Conservation (phyloP, 306 rosid species). For the Leucaena leucocephala region DNA sequence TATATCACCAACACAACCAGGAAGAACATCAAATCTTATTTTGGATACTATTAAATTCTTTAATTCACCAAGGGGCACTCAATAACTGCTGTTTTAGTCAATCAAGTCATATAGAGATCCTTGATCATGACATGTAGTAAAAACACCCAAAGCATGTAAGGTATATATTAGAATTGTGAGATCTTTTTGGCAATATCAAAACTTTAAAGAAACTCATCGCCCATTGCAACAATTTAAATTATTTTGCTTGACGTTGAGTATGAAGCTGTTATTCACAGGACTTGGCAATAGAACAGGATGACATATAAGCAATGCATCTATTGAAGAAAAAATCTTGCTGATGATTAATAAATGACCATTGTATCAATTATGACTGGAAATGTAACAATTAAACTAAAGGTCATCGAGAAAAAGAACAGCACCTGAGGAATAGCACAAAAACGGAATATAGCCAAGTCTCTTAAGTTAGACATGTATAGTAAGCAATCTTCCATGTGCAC, state of each 20-base stretch:
- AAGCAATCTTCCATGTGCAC: slow-evolving; percentile 77
- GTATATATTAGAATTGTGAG: slow-evolving; percentile 5
- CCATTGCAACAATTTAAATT: slow-evolving; percentile 10
- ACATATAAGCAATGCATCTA: slow-evolving; percentile 14
- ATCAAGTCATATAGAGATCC: slow-evolving; percentile 9
- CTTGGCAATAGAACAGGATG: slow-evolving; percentile 20
- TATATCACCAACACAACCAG: slow-evolving; percentile 23
- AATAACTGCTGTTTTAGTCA: background rate
- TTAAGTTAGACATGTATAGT: slow-evolving; percentile 74
- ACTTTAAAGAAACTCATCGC: slow-evolving; percentile 22
- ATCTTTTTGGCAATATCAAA: slow-evolving; percentile 23
- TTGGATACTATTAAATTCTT: slow-evolving; percentile 1
- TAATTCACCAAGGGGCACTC: slow-evolving; percentile 12
- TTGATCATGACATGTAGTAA: background rate
- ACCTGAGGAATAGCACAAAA: slow-evolving; percentile 99
- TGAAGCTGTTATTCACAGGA: slow-evolving; percentile 18
- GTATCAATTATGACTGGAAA: slow-evolving; percentile 29
- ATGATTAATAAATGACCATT: slow-evolving; percentile 16
- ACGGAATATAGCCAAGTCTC: slow-evolving; percentile 67
- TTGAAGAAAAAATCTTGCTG: slow-evolving; percentile 25
- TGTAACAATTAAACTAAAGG: slow-evolving; percentile 20
- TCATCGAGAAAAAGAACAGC: slow-evolving; percentile 34
- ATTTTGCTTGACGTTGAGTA: slow-evolving; percentile 19
- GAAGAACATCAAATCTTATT: slow-evolving; percentile 9
- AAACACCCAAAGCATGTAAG: slow-evolving; percentile 13